A percentile compares a stretch with the other conserved stretches of the same genome.
These are phyloP conservation scores for rapeseed (Brassica napus) DNA, from an alignment of 345 rosid genomes.

Conservation along the genomic window Da-Ae NC_063452.1:30728501-30729000, in stretches of 20 bases:
- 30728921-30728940: background rate
- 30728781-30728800: conserved; percentile 85
- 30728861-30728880: conserved; percentile 87
- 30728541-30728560: background rate
- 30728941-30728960: conserved; percentile 14
- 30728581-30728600: conserved; percentile 50
- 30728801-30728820: conserved; percentile 88
- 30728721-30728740: background rate
- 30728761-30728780: conserved; percentile 65
- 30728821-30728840: conserved; percentile 96
- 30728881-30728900: background rate
- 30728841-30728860: conserved; percentile 84
- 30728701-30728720: background rate
- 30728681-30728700: background rate
- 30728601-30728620: conserved; percentile 97
- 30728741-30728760: background rate
- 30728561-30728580: background rate
- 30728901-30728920: background rate
- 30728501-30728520: conserved; percentile 79
- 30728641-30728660: conserved; percentile 95
- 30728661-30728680: conserved; percentile 19
- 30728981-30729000: conserved; percentile 94
- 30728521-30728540: background rate
- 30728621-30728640: conserved; percentile 89
- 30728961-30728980: conserved; percentile 36